Base-by-base conservation (phyloP, 2,329 filamentous ascomycete species). In the Amphichorda felina region DNA sequence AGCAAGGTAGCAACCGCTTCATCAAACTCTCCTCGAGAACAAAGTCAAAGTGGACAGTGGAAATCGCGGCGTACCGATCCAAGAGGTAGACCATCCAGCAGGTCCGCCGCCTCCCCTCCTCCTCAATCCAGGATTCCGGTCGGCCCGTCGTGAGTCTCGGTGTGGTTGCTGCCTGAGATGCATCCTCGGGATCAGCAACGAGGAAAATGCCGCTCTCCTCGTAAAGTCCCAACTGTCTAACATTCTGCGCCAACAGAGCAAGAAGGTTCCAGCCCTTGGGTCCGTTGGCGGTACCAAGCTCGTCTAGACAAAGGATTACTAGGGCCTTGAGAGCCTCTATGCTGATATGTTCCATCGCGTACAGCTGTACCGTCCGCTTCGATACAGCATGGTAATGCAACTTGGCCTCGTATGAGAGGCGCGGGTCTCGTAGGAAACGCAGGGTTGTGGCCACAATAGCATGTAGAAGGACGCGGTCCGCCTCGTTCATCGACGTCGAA, bases 71-170 rank as follows among this genome's bases (percentile, higher is more conserved):
- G 28, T 64, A 64, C 28, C 61, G 51, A 37, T 64, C 61, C 8
- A 64, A 50, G 10, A 63, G 51, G 33, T 64, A 64, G 0, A 64
- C 57, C 56, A 64, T 63, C 61, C 61, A 64, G 34, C 58, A 62
- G 0, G 63, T 45, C 2, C 61, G 51, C 4, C 61, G 44, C 2
- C 61, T 48, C 5, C 61, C 57, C 40, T 64, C 61, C 19, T 64
- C 61, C 35, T 64, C 61, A 19, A 64, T 61, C 59, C 60, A 64
- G 1, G 60, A 61, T 11, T 56, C 53, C 2, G 61, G 60, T 5
- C 50, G 53, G 3, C 53, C 50, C 6, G 52, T 49, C 1, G 48
- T 49, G 2, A 62, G 51, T 34, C 55, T 47, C 4, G 54, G 51
- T 4, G 59, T 45, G 0, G 59, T 57, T 0, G 53, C 59, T 0